A percentile compares a stretch with the other conserved stretches of the same genome.
phyloP scores from a whole-genome alignment of 78 protist genomes.

The Dictyostelium intermedium region DNA sequence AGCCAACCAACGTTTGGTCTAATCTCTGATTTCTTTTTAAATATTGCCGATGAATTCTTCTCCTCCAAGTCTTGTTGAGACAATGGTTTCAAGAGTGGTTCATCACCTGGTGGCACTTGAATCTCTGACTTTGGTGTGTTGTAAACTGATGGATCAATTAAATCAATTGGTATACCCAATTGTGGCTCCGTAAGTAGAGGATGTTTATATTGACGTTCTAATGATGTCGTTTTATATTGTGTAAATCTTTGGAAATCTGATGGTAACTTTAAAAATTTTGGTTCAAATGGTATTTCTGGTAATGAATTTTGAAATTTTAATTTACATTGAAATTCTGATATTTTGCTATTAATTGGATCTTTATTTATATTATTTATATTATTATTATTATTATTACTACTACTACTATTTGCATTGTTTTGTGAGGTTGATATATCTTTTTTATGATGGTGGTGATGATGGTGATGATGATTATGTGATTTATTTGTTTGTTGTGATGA shows the following conservation, averaged over 20 bases:
- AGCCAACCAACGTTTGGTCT: conserved; percentile 61
- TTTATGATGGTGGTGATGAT: background rate
- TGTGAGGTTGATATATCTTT: background rate
- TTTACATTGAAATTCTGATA: conserved; percentile 24
- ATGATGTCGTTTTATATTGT: conserved; percentile 57
- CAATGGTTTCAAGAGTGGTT: conserved; percentile 13
- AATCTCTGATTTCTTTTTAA: background rate
- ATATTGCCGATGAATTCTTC: background rate
- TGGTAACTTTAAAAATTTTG: conserved; percentile 48
- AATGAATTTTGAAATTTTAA: conserved; percentile 29
- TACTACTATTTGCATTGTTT: background rate
- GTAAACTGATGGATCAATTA: conserved; percentile 47
- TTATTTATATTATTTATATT: background rate
- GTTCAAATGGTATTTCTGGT: conserved; percentile 67
- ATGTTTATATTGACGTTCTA: conserved; percentile 50
- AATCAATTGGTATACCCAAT: conserved; percentile 63
- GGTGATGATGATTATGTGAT: background rate
- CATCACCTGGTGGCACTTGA: conserved; percentile 13
- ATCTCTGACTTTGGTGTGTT: conserved; percentile 6
- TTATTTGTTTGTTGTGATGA: background rate
- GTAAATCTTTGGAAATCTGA: conserved; percentile 34
- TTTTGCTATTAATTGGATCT: conserved; percentile 10
- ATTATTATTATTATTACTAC: background rate
- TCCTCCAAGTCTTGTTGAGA: conserved; percentile 10
- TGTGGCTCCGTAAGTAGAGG: conserved; percentile 55